These are phyloP conservation scores for Cryptococcus sp. DNA, from an alignment of 1,284 basidiomycete genomes.

Conservation along the genomic window DNA sequence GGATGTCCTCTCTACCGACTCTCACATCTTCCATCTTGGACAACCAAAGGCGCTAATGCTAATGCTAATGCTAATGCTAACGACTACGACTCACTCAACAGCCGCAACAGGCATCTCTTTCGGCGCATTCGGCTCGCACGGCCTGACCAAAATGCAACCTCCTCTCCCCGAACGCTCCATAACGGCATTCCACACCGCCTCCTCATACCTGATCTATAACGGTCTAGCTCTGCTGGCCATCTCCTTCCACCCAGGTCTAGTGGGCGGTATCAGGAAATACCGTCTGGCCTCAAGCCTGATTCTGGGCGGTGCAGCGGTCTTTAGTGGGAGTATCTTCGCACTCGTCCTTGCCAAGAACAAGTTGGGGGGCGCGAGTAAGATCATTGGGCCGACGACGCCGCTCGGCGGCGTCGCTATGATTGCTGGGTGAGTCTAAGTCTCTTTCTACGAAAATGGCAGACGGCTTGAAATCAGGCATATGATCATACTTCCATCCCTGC, in stretches of 20 bases:
- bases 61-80: no score
- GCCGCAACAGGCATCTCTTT: constrained; percentile 50
- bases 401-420: constrained; percentile 73
- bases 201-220: constrained; percentile 62
- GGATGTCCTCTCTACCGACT: no score
- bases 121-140: constrained; percentile 53
- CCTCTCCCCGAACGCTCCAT: constrained; percentile 40
- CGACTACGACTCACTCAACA: no score
- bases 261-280: constrained; percentile 48
- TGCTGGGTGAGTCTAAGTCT: constrained; percentile 67
- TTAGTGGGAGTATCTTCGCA: constrained; percentile 71
- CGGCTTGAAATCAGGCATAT: background rate
- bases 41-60: no score
- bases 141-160: constrained; percentile 44
- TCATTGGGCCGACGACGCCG: constrained; percentile 74
- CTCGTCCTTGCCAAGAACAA: constrained; percentile 63
- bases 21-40: background rate
- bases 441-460: background rate
- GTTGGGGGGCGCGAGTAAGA: constrained; percentile 56
- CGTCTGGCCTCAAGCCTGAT: constrained; percentile 68
- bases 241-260: constrained; percentile 65
- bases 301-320: constrained; percentile 66
- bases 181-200: constrained; percentile 46
- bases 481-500: background rate
- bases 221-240: constrained; percentile 71